Conservation (phyloP, 495 filamentous ascomycete species). For the Neurospora sp. region DNA sequence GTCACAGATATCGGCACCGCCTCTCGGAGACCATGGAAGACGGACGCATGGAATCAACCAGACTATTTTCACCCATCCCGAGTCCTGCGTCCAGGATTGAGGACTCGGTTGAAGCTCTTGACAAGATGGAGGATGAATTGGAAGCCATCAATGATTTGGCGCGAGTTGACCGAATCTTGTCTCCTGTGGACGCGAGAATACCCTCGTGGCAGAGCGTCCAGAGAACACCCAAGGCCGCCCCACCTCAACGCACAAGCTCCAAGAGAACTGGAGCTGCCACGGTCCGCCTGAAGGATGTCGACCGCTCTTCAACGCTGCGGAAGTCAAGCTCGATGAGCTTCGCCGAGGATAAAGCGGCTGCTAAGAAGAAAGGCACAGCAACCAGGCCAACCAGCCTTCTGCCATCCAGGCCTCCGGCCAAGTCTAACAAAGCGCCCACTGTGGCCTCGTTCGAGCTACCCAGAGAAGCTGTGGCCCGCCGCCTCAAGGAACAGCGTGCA, state of each 20-base stretch:
- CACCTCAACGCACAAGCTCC: conserved; percentile 9
- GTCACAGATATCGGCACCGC: not conserved
- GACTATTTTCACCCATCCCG: conserved; percentile 15
- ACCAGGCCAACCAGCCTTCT: conserved; percentile 33
- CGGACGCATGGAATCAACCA: not conserved
- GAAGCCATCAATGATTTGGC: conserved; percentile 41
- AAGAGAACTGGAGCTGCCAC: conserved; percentile 9
- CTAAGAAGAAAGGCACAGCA: conserved; percentile 12
- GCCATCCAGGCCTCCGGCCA: conserved; percentile 34
- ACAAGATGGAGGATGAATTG: conserved; percentile 57
- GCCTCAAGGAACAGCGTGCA: conserved; percentile 44
- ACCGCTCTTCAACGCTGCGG: conserved; percentile 20
- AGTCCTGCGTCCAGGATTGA: conserved; percentile 47
- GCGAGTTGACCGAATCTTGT: conserved; percentile 24
- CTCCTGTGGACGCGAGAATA: conserved; percentile 17
- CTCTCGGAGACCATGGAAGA: not conserved
- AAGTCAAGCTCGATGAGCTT: conserved; percentile 26
- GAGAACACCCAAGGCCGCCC: not conserved
- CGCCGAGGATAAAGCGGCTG: conserved; percentile 17
- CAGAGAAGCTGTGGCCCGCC: conserved; percentile 59
- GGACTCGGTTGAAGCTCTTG: conserved; percentile 58
- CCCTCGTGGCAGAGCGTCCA: not conserved
- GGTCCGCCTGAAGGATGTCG: conserved; percentile 16
- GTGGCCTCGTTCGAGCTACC: conserved; percentile 59
- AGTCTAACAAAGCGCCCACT: conserved; percentile 54